These are phyloP conservation scores for Serendipita sp. DNA, from an alignment of 768 basidiomycete species.

Conservation along the genomic window DNA sequence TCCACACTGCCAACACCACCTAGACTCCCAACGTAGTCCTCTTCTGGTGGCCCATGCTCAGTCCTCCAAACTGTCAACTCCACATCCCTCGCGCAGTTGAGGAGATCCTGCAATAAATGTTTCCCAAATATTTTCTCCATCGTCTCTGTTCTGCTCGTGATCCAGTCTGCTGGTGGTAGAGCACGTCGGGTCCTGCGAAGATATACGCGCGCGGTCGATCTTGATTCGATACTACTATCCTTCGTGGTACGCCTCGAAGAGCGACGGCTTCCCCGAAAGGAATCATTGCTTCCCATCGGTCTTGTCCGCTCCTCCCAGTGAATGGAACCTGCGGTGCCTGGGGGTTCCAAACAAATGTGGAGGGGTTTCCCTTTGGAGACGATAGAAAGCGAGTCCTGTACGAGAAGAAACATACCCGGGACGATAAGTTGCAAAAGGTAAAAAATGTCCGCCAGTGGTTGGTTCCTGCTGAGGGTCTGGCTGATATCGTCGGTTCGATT, in stretches of 20 bases:
- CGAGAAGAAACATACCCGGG: background rate
- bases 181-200: background rate
- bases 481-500: background rate
- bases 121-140: background rate
- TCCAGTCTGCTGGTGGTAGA: background rate
- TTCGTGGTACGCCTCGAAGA: background rate
- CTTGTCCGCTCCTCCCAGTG: background rate
- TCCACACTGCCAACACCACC: no score
- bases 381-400: background rate
- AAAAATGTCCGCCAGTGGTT: background rate
- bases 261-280: background rate
- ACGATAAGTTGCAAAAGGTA: background rate
- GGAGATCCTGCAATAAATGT: background rate
- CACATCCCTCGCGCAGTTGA: background rate
- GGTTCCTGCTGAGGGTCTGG: background rate
- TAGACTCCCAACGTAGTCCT: background rate
- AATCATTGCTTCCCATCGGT: background rate
- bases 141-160: background rate
- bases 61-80: slow-evolving; percentile 4
- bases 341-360: background rate
- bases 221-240: background rate
- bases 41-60: background rate
- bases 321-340: background rate
- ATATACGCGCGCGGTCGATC: background rate
- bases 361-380: background rate